Evolutionary conservation across 345 rosid species (phyloP).

Genomic region (Hirschfeldia incana): DNA sequence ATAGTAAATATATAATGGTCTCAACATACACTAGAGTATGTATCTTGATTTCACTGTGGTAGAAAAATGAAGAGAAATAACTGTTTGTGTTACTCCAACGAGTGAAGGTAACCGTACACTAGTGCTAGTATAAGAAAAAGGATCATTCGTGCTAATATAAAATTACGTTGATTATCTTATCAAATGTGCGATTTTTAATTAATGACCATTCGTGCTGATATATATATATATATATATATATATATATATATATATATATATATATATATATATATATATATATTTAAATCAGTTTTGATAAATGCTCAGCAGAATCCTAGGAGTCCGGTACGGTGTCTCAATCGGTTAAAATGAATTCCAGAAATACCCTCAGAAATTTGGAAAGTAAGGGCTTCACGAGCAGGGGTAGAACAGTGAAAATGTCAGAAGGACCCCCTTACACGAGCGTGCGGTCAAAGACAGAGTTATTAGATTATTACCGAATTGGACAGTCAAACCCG

Average conservation of each 20-base stretch:
- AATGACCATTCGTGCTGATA: conserved; percentile 38
- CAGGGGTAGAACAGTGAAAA: conserved; percentile 35
- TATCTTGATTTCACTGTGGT: conserved; percentile 10
- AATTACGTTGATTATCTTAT: conserved; percentile 12
- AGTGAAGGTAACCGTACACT: conserved; percentile 14
- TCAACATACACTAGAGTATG: neutral
- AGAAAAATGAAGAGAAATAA: neutral
- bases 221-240: too few relatives aligned
- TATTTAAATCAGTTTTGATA: conserved; percentile 12
- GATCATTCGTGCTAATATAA: conserved; percentile 37
- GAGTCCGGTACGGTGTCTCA: conserved; percentile 30
- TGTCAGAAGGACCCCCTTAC: conserved; percentile 39
- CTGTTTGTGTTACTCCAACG: neutral
- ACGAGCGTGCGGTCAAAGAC: conserved; percentile 47
- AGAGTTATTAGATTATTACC: conserved; percentile 40
- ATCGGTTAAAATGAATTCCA: conserved; percentile 15
- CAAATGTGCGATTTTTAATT: neutral
- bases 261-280: too few relatives aligned
- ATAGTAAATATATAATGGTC: neutral
- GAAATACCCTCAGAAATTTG: neutral
- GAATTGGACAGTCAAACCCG: conserved; percentile 40
- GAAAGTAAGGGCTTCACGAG: conserved; percentile 9
- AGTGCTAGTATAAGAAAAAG: neutral
- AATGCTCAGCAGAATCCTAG: conserved; percentile 37
- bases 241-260: too few relatives aligned